These are phyloP conservation scores for Xylaria sp. DNA, from an alignment of 2,329 filamentous ascomycete genomes.

Conservation along the genomic window DNA sequence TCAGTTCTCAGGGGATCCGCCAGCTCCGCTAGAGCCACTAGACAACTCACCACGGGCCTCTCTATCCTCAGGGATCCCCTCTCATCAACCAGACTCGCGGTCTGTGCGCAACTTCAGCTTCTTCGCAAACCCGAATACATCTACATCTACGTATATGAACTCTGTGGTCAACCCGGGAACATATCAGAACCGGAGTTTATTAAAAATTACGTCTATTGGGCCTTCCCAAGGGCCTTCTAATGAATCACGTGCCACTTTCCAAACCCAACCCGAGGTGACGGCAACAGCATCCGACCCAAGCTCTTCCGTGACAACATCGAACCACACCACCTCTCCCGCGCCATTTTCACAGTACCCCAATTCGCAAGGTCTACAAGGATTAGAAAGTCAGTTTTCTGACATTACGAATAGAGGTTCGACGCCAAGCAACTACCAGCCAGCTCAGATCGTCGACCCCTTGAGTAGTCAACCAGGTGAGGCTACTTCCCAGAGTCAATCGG, in stretches of 20 bases:
- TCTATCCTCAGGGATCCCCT: constrained; percentile 35
- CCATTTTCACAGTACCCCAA: constrained; percentile 11
- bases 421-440: constrained; percentile 35
- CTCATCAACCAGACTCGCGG: constrained; percentile 37
- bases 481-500: constrained; percentile 29
- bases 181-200: constrained; percentile 2
- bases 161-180: constrained; percentile 7
- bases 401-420: constrained; percentile 17
- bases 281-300: constrained; percentile 1
- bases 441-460: constrained; percentile 37
- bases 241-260: constrained; percentile 9
- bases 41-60: not conserved
- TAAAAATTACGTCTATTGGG: not conserved
- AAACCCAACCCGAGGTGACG: constrained; percentile 20
- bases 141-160: no score
- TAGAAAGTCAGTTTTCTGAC: constrained; percentile 22
- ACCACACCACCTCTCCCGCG: constrained; percentile 18
- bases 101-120: constrained; percentile 7
- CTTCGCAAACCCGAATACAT: constrained; percentile 18
- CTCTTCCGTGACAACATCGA: constrained; percentile 7
- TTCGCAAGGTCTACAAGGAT: constrained; percentile 14
- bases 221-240: constrained; percentile 6
- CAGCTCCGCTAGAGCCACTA: constrained; percentile 5
- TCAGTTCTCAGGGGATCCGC: constrained; percentile 4
- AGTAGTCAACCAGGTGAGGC: constrained; percentile 30